Evolutionary conservation across 108 stramenopile genomes (phyloP), one percentile per base, ranked within the genome.

Genomic region (Seminavis robusta): DNA sequence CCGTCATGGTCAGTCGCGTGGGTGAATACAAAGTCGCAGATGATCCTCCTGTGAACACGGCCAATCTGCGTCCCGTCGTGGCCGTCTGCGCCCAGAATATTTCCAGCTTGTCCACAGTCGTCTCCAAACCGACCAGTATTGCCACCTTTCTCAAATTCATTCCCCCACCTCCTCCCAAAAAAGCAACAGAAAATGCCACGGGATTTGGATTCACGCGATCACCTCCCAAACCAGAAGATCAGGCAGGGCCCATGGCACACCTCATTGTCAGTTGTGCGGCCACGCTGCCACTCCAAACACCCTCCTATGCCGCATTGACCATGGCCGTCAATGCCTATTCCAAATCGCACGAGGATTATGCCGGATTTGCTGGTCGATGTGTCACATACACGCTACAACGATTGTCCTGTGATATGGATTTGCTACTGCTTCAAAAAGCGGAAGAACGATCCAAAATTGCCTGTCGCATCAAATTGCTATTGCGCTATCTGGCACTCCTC

Each of bases 291-390:
- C 47, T 86, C 16, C 88, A 89, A 62, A 89, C 86, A 7, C 85
- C 85, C 4, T 68, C 70, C 17, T 86, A 89, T 63, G 88, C 77
- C 2, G 88, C 79, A n/a, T 56, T 93, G 34, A 87, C 88, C 24
- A 47, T 89, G 31, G 80, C 83, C 33, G 60, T 93, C 33, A 38
- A 59, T 16, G 63, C 84, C 44, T 44, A 67, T 15, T 63, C 44
- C 3, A 29, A 40, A 24, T 11, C 47, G 13, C 21, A 34, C 5
- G 52, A 34, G 26, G 43, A 56, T 6, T 73, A 73, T 50, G 52
- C 47, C 4, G 87, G 84, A 23, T 84, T 86, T 52, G 85, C 83
- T 0, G 7, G 32, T 9, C 72, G 88, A 19, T 83, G 81, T 53
- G 52, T 89, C 9, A 55, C 54, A 4, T 80, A 84, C 53, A 67